Base-by-base conservation (phyloP, 1,284 basidiomycete genomes). In the Leccinum pachyderme region DNA sequence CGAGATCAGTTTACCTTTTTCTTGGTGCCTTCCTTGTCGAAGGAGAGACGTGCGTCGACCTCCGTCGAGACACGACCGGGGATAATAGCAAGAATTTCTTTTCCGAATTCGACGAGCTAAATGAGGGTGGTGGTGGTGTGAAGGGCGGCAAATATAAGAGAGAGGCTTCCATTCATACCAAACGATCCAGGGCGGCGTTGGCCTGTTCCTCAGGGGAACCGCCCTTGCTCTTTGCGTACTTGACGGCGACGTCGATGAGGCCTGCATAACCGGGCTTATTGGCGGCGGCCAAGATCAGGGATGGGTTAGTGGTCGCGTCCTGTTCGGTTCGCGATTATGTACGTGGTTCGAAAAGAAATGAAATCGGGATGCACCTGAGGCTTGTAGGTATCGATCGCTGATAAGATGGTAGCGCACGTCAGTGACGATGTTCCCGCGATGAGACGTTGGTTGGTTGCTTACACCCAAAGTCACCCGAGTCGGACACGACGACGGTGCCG, bases 61-160 rank as follows among this genome's bases (percentile, higher is more conserved):
- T 99, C 96, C 62, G 96, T 99, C 51, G 96, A 99, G 63, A 99
- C 96, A 75, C 96, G 92, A 61, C 96, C 97, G 58, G 97, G 96
- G 70, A 99, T 93, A 75, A 99, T 93, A 65, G 83, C 80, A 57
- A 99, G 83, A 72, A 99, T 98, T 79, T 92, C 94, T 75, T 87
- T 89, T 65, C 96, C 96, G 76, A 99, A 99, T 73, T 93, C 94
- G 68, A 98, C 93, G 60, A 98, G 87, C 91, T 94, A 63, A 27
- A 51, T 49, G 61, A 55, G 49, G 53, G 60, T 49, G 55, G 49
- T 54, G 47, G 31, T 52, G 25, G 49, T 53, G 52, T 55, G 29
- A 58, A 27, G 47, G 47, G 56, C 51, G 53, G 12, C 12, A 46
- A 46, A 39, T 64, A 8, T 41, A 52, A 54, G 2, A 39, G 18